Evolutionary conservation across 2,329 filamentous ascomycete genomes (phyloP).

Genomic region (Colletotrichum filicis): DNA sequence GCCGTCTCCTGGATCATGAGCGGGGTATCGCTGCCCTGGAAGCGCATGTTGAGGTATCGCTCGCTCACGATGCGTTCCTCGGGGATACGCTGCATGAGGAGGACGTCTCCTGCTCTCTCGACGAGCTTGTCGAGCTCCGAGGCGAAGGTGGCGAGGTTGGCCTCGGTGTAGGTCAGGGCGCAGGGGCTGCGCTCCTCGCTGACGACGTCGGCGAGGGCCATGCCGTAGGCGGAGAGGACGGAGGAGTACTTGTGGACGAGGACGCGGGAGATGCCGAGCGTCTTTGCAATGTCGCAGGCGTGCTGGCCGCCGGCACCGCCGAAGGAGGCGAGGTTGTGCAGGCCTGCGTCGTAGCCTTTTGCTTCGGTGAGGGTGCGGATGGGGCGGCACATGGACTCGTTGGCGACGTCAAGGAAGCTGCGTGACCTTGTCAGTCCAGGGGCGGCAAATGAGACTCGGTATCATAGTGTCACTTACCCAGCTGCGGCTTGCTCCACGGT

Average conservation of each 20-base stretch:
- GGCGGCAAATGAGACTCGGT: too few relatives aligned
- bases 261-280: slow-evolving; percentile 48
- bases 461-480: slow-evolving; percentile 48
- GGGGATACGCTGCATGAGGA: slow-evolving; percentile 42
- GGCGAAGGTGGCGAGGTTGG: slow-evolving; percentile 34
- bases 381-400: slow-evolving; percentile 48
- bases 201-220: slow-evolving; percentile 50
- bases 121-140: slow-evolving; percentile 42
- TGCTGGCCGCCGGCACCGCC: slow-evolving; percentile 53
- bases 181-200: slow-evolving; percentile 46
- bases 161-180: slow-evolving; percentile 38
- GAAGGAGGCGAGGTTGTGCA: slow-evolving; percentile 49
- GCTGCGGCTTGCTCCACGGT: slow-evolving; percentile 55
- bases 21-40: slow-evolving; percentile 54
- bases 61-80: slow-evolving; percentile 38
- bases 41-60: slow-evolving; percentile 56
- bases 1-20: slow-evolving; percentile 51
- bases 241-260: slow-evolving; percentile 48
- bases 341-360: slow-evolving; percentile 46
- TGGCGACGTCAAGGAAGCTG: slow-evolving; percentile 48
- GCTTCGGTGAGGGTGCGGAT: slow-evolving; percentile 49
- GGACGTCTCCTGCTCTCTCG: slow-evolving; percentile 46
- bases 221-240: slow-evolving; percentile 53
- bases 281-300: slow-evolving; percentile 49
- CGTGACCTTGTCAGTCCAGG: too few relatives aligned